Base-by-base conservation (phyloP, 1,284 basidiomycete genomes). In the Cutaneotrichosporon sp. region DNA sequence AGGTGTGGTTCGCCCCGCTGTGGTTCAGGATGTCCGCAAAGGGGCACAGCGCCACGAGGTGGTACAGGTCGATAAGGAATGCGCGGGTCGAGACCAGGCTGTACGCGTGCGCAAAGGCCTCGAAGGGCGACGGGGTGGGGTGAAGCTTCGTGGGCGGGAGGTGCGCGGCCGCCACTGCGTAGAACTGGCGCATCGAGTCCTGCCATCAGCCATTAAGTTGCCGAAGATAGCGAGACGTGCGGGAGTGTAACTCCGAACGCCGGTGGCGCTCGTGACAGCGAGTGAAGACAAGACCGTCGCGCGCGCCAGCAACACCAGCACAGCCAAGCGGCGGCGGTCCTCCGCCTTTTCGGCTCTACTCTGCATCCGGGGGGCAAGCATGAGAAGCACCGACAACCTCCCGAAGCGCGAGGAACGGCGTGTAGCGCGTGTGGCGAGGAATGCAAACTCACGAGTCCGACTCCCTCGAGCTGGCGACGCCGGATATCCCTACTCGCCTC, bases 11-110 rank as follows among this genome's bases (percentile, higher is more conserved):
- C 10, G 36, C 10, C 46, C 18, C 1, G 43, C 58, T 9, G 60
- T 97, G 93, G 77, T 97, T 95, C 81, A 95, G 92, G 86, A 87
- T 84, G 78, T 95, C 93, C 29, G 92, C 92, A 63, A 95, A 85
- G 1, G 93, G 92, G 14, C 94, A 91, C 85, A 97, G 89, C 1
- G 89, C 86, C 22, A 94, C 82, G 1, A 87, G 87, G 76, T 95
- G 91, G 75, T 87, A 94, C 4, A 87, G 83, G 75, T 97, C 93
- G 57, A 95, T 87, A 56, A 91, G 80, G 79, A 97, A 97, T 0
- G 93, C 89, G 43, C 93, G 84, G 3, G 92, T 92, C 11, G 88
- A 89, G 45, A 95, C 90, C 29, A 95, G 84, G 4, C 87, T 84
- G 79, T 89, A 95, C 1, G 90, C 87, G 62, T 85, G 83, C 57